Evolutionary conservation across 1,284 basidiomycete genomes (phyloP).

Genomic region (Ceratobasidium sp.): DNA sequence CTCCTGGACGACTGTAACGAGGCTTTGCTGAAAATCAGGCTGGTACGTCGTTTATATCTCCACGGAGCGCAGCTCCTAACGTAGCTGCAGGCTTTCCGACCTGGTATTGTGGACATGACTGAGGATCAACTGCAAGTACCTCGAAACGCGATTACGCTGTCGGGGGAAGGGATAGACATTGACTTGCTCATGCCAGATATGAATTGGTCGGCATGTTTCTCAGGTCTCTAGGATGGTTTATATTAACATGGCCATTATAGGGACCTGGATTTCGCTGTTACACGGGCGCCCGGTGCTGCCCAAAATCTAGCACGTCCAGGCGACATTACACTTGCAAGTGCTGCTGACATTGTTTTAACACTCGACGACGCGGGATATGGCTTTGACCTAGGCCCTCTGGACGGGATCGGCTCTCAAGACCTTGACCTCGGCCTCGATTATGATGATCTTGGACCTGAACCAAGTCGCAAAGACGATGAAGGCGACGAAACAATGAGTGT

Average conservation of each 20-base stretch:
- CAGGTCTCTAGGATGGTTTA: neutral
- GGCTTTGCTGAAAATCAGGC: slow-evolving; percentile 93
- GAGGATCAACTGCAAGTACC: slow-evolving; percentile 91
- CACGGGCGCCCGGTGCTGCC: slow-evolving; percentile 67
- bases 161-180: slow-evolving; percentile 75
- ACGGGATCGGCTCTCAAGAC: slow-evolving; percentile 88
- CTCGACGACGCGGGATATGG: slow-evolving; percentile 67
- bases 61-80: slow-evolving; percentile 25
- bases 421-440: slow-evolving; percentile 76
- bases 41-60: slow-evolving; percentile 64
- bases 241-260: slow-evolving; percentile 55
- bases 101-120: slow-evolving; percentile 93
- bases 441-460: slow-evolving; percentile 60
- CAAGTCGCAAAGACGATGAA: slow-evolving; percentile 28
- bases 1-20: slow-evolving; percentile 98
- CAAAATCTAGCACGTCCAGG: slow-evolving; percentile 83
- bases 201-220: slow-evolving; percentile 68
- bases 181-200: slow-evolving; percentile 85
- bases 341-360: slow-evolving; percentile 66
- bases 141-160: slow-evolving; percentile 87
- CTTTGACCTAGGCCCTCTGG: slow-evolving; percentile 78
- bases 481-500: slow-evolving; percentile 63
- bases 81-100: slow-evolving; percentile 82
- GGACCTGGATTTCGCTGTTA: slow-evolving; percentile 70
- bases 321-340: slow-evolving; percentile 83